Conservation (phyloP, 176 grass and related monocot species). For the Ampelocalamus luodianensis region DNA sequence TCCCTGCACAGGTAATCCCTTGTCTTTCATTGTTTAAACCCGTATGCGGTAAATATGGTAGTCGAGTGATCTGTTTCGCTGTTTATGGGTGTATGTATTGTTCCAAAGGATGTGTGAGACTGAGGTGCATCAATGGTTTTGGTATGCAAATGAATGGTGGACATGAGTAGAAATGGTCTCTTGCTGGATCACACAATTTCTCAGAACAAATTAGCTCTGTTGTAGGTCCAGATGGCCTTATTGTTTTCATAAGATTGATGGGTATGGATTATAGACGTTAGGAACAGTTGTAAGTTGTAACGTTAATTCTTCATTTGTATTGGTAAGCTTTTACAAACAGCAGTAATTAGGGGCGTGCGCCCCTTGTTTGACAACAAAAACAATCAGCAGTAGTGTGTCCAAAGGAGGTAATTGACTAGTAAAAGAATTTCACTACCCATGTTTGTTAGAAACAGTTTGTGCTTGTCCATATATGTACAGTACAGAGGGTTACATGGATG, state of each 20-base stretch:
- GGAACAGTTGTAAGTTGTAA: neutral
- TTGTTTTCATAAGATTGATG: neutral
- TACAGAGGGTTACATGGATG: slow-evolving; percentile 1
- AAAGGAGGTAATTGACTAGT: neutral
- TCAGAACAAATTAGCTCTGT: neutral
- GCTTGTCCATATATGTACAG: neutral
- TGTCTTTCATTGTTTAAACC: slow-evolving; percentile 33
- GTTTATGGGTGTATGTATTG: neutral
- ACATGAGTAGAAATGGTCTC: slow-evolving; percentile 5
- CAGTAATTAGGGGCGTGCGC: neutral
- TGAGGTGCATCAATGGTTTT: neutral
- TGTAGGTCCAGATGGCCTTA: slow-evolving; percentile 1
- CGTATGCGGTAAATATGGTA: neutral
- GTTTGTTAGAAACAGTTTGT: slow-evolving; percentile 17
- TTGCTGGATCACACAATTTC: neutral
- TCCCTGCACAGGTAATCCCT: slow-evolving; percentile 69
- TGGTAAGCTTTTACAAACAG: slow-evolving; percentile 20
- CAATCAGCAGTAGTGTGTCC: neutral
- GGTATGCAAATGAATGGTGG: neutral
- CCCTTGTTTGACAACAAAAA: slow-evolving; percentile 6
- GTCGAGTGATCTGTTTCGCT: slow-evolving; percentile 7
- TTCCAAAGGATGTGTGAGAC: neutral
- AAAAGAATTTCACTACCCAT: neutral
- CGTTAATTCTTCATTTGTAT: neutral
- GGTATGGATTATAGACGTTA: slow-evolving; percentile 12